Conservation (phyloP, 2,329 filamentous ascomycete species). For the Talaromyces rugulosus region DNA sequence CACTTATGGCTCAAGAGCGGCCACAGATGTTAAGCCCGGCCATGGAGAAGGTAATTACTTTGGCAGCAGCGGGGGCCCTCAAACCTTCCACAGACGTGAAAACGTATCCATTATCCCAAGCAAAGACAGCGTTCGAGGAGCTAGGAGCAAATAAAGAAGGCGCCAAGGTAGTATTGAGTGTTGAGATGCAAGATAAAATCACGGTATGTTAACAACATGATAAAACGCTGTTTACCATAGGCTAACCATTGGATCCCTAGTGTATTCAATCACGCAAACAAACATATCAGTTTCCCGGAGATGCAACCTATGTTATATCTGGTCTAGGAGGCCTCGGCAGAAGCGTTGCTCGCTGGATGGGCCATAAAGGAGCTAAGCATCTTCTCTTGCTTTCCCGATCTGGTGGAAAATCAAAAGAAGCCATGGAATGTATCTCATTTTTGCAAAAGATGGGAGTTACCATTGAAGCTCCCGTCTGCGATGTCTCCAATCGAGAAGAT, state of each 20-base stretch:
- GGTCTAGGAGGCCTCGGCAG: constrained; percentile 2
- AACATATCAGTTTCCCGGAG: background rate
- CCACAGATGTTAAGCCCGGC: background rate
- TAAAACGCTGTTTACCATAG: background rate
- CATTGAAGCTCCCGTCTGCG: background rate
- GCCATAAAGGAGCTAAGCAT: constrained; percentile 6
- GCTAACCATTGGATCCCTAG: background rate
- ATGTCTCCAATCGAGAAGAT: background rate
- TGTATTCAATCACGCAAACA: background rate
- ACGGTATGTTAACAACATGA: background rate
- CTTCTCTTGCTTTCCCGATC: background rate
- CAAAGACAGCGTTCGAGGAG: background rate
- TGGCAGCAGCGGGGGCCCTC: too few relatives aligned
- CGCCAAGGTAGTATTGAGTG: background rate
- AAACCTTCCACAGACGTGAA: too few relatives aligned
- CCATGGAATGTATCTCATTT: background rate
- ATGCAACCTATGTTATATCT: background rate
- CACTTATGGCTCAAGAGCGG: background rate
- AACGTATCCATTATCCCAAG: constrained; percentile 6
- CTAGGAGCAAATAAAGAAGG: background rate
- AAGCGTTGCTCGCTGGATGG: background rate
- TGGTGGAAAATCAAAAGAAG: background rate
- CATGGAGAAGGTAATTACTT: too few relatives aligned
- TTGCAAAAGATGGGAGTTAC: background rate
- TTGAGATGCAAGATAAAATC: too few relatives aligned